A percentile compares a stretch with the other conserved stretches of the same genome.
phyloP scores from a whole-genome alignment of 441 rosid genomes.

The Hypseocharis bilobata region DNA sequence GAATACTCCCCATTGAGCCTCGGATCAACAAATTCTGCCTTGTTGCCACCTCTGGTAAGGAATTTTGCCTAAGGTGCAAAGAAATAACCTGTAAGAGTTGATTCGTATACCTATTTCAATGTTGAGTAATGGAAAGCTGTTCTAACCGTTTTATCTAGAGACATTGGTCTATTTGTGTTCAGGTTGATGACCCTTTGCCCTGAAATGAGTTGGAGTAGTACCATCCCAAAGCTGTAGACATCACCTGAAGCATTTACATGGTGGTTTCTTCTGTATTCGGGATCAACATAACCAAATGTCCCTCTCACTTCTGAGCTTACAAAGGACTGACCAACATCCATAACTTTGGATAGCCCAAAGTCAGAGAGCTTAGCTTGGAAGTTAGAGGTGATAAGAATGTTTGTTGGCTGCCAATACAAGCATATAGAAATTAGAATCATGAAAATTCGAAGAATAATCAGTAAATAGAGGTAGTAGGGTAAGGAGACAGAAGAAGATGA shows the following conservation, averaged over 20 bases:
- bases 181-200: conserved; percentile 46
- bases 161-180: conserved; percentile 32
- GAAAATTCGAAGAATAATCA: neutral
- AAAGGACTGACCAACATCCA: conserved; percentile 44
- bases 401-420: conserved; percentile 39
- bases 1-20: conserved; percentile 44
- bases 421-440: neutral
- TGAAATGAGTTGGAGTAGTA: conserved; percentile 47
- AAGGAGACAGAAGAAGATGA: no score
- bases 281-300: conserved; percentile 54
- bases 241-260: conserved; percentile 49
- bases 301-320: conserved; percentile 64
- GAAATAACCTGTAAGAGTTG: neutral
- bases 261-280: conserved; percentile 44
- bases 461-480: no score
- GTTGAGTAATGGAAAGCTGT: neutral
- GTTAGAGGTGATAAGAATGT: conserved; percentile 40
- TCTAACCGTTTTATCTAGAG: conserved; percentile 41
- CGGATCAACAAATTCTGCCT: conserved; percentile 41
- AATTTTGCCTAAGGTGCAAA: conserved; percentile 33
- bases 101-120: neutral
- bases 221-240: conserved; percentile 55
- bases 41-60: conserved; percentile 33
- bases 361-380: conserved; percentile 55
- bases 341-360: conserved; percentile 51